Evolutionary conservation across 2,329 filamentous ascomycete genomes (phyloP), one percentile per base, ranked within the genome.

Genomic region (Fusarium sp.): DNA sequence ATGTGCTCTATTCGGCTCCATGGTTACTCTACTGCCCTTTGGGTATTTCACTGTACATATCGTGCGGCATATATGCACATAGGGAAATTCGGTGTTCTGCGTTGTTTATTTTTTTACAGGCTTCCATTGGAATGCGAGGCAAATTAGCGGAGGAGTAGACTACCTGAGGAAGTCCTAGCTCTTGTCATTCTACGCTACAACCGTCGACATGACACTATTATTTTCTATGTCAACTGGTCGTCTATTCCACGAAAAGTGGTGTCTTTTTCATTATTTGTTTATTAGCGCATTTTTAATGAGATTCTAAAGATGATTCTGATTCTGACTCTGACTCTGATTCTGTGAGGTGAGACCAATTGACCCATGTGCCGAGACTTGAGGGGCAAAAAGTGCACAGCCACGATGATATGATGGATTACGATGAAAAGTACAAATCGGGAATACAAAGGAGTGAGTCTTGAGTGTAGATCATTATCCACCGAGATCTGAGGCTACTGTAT

Each of bases 61-160:
- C 70, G 60, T 77, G 73, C 75, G 64, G 66, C 65, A 71, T 62
- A 66, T 75, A 69, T 69, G 75, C 75, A 74, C 75, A 74, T 77
- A 76, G 72, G 75, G 75, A 70, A 41, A 41, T 30, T 18, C 30
- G 75, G 75, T 76, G 75, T 75, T 77, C 42, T 56, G 57, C 49
- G 67, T 68, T 45, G 62, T 67, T 50, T 66, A 50, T 40, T 44
- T 69, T 73, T 45, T 53, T 55, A 18, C 42, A 48, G 32, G 52
- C 60, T 63, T 40, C 42, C 57, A 14, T 49, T 18, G 20, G 37
- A 42, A n/a, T 38, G 38, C 44, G 41, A 41, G 45, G 46, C n/a
- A 41, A 38, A 41, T 46, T 42, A n/a, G 26, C 45, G 17, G 52
- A 37, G 69, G 64, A 69, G 53, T 71, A 65, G 69, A 52, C 54